Percentiles rank a stretch among this genome's conserved stretches.
Evolutionary conservation across 192 early-diverging fungal genomes (phyloP).

Genomic region (Diversispora eburnea): DNA sequence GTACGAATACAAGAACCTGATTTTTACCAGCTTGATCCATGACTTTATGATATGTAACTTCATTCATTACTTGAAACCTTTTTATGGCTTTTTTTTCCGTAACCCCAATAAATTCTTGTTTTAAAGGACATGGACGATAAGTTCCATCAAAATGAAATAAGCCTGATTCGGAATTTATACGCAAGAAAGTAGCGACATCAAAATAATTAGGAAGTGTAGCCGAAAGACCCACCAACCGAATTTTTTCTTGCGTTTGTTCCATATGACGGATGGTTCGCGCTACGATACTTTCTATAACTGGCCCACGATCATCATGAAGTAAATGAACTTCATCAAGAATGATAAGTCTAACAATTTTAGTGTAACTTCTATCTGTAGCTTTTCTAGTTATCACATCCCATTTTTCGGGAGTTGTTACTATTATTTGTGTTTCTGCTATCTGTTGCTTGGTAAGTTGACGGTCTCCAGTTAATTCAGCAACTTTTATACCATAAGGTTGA

Average conservation of each 20-base stretch:
- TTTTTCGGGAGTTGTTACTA: conserved; percentile 98
- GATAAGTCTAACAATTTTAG: conserved; percentile 80
- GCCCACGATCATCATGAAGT: conserved; percentile 95
- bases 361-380: conserved; percentile 88
- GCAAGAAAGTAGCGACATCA: conserved; percentile 93
- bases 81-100: conserved; percentile 96
- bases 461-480: conserved; percentile 98
- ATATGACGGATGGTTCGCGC: conserved; percentile 80
- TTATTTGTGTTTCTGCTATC: conserved; percentile 93
- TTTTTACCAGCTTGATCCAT: conserved; percentile 72
- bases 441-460: conserved; percentile 95
- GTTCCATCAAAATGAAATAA: conserved; percentile 92
- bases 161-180: conserved; percentile 73
- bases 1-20: conserved; percentile 94
- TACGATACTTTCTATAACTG: conserved; percentile 92
- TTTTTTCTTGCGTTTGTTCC: conserved; percentile 84
- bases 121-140: conserved; percentile 91
- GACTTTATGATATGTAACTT: conserved; percentile 93
- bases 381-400: conserved; percentile 99
- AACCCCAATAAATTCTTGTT: conserved; percentile 95
- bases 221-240: conserved; percentile 87
- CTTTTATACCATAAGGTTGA: conserved; percentile 73
- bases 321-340: conserved; percentile 98
- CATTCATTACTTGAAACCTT: conserved; percentile 93
- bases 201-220: conserved; percentile 95